Conservation (phyloP, 345 rosid genomes). For the Hibiscus trionum region DNA sequence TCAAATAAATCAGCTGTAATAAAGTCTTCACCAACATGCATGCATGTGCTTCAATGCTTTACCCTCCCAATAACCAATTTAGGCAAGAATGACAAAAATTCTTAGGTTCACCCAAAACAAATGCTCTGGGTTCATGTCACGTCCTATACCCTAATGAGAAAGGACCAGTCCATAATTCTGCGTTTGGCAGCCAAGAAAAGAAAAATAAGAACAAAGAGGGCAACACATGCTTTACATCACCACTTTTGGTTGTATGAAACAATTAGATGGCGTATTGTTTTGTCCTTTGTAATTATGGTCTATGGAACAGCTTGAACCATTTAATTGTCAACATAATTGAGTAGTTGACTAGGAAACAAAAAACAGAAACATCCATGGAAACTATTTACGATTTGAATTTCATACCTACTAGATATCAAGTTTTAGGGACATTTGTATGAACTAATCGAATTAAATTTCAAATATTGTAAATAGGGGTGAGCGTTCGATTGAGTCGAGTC, state of each 20-base stretch:
- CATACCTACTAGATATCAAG: no score
- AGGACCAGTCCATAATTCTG: background rate
- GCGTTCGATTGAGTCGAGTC: no score
- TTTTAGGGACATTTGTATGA: no score
- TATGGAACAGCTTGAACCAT: background rate
- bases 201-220: background rate
- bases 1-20: background rate
- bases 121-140: no score
- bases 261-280: background rate
- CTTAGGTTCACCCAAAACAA: background rate
- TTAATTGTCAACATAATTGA: background rate
- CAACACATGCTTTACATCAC: background rate
- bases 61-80: background rate
- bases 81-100: background rate
- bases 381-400: no score
- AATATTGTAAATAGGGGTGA: no score
- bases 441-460: no score
- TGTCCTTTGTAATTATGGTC: background rate
- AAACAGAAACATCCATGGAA: background rate
- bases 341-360: background rate
- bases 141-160: no score
- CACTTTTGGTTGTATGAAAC: background rate
- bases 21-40: background rate
- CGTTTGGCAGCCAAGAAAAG: background rate
- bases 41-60: background rate